Percentiles rank a stretch among this genome's conserved stretches.
These are phyloP conservation scores for Epichloe gansuensis DNA, from an alignment of 2,329 filamentous ascomycete species.

Conservation along the genomic window DNA sequence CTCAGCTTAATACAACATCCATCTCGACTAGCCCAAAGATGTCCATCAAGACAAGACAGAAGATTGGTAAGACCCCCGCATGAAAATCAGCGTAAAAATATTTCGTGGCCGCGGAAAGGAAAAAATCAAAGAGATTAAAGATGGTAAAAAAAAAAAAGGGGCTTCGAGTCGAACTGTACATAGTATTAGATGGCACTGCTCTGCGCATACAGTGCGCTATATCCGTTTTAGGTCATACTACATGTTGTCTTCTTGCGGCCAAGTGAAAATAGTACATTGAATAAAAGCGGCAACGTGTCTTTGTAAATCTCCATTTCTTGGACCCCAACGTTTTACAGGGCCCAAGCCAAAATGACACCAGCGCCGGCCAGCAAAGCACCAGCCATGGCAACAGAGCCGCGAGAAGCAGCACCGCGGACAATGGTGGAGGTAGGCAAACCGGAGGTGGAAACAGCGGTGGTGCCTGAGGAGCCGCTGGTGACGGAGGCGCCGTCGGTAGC, in stretches of 20 bases:
- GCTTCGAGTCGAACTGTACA: conserved; percentile 16
- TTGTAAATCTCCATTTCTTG: conserved; percentile 1
- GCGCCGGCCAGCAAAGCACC: conserved; percentile 16
- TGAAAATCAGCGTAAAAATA: neutral
- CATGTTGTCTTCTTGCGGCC: conserved; percentile 13
- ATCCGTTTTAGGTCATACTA: conserved; percentile 9
- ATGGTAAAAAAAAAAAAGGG: neutral
- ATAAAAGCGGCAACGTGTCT: conserved; percentile 7
- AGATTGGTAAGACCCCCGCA: neutral
- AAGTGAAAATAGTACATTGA: conserved; percentile 14
- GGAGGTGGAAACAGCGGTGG: neutral
- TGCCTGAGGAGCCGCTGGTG: neutral
- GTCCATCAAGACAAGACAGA: neutral
- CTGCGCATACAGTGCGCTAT: conserved; percentile 9
- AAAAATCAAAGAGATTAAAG: conserved; percentile 5
- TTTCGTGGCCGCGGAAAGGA: no score
- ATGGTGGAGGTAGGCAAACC: neutral
- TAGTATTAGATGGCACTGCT: conserved; percentile 19
- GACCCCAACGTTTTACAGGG: conserved; percentile 12
- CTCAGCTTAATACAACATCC: neutral
- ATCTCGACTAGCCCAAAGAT: neutral
- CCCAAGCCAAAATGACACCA: conserved; percentile 17
- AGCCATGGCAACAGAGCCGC: conserved; percentile 12
- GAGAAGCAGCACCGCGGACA: conserved; percentile 16
- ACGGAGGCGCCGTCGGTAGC: neutral